Conservation (phyloP, 345 rosid genomes). For the Punica granatum region DNA sequence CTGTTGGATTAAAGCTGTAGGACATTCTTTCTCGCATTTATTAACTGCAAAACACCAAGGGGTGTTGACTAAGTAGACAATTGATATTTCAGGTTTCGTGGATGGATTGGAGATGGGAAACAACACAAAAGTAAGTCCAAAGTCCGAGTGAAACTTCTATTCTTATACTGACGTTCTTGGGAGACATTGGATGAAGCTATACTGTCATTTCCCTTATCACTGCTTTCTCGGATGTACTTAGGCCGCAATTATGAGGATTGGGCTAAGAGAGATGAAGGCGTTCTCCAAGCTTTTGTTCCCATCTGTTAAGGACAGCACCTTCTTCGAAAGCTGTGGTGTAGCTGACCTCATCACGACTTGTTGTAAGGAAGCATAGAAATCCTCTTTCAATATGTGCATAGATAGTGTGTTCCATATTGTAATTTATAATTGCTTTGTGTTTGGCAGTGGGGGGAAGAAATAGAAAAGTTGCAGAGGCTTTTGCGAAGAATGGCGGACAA, state of each 20-base stretch:
- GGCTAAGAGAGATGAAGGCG: slow-evolving; percentile 86
- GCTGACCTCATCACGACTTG: slow-evolving; percentile 93
- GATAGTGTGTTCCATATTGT: background rate
- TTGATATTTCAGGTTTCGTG: slow-evolving; percentile 55
- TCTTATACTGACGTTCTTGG: background rate
- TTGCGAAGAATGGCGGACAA: slow-evolving; percentile 68
- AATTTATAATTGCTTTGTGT: background rate
- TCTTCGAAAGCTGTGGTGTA: slow-evolving; percentile 95
- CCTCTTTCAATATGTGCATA: background rate
- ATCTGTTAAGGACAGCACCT: slow-evolving; percentile 76
- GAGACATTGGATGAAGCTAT: background rate
- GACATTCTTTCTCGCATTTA: too few relatives aligned
- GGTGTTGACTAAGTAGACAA: background rate
- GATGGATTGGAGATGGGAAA: slow-evolving; percentile 97
- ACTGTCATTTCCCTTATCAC: slow-evolving; percentile 2
- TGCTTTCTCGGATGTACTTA: slow-evolving; percentile 17
- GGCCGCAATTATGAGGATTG: slow-evolving; percentile 99
- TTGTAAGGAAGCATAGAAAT: slow-evolving; percentile 36
- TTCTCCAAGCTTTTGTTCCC: slow-evolving; percentile 79
- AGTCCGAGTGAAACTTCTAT: background rate
- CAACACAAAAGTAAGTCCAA: slow-evolving; percentile 67
- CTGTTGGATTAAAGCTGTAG: too few relatives aligned
- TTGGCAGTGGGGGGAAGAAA: slow-evolving; percentile 20
- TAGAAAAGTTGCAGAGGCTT: slow-evolving; percentile 75
- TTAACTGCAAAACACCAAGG: background rate